phyloP scores from a whole-genome alignment of 768 basidiomycete genomes.

The Fibroporia radiculosa region DNA sequence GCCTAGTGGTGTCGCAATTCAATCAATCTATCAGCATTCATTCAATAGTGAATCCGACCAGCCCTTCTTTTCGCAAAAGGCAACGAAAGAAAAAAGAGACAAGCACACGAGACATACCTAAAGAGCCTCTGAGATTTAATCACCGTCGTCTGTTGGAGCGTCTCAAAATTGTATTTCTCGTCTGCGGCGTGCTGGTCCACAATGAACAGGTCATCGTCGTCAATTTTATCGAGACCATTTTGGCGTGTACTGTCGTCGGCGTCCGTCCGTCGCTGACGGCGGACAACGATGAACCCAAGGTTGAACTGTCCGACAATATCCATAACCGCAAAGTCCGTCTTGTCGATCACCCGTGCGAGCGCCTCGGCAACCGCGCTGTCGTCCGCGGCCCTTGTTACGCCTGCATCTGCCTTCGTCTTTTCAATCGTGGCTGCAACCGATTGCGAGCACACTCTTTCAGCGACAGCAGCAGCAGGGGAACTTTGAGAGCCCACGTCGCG shows the following conservation, averaged over 20 bases:
- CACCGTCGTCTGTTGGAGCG: constrained; percentile 79
- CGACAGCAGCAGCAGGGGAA: too few species aligned
- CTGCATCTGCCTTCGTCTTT: constrained; percentile 7
- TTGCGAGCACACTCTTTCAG: background rate
- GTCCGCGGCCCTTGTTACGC: constrained; percentile 34
- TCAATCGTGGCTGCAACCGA: background rate
- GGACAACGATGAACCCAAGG: constrained; percentile 84
- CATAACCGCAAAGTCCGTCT: constrained; percentile 82
- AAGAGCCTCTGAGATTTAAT: constrained; percentile 84
- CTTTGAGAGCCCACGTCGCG: too few species aligned
- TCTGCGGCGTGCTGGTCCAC: constrained; percentile 97
- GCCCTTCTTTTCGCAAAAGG: background rate
- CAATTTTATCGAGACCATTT: background rate
- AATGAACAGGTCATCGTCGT: constrained; percentile 86
- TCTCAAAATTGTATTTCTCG: constrained; percentile 99
- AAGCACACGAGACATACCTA: constrained; percentile 39
- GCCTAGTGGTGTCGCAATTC: too few species aligned
- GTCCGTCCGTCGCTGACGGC: constrained; percentile 29
- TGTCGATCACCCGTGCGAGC: constrained; percentile 79
- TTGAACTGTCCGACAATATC: constrained; percentile 91
- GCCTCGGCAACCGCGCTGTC: constrained; percentile 51
- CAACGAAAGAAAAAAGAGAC: background rate
- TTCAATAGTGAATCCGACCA: background rate
- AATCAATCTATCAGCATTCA: constrained; percentile 5
- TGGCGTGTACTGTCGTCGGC: too few species aligned